A percentile compares a stretch with the other conserved stretches of the same genome.
Evolutionary conservation across 441 rosid genomes (phyloP).

Genomic region (Sinapis alba): DNA sequence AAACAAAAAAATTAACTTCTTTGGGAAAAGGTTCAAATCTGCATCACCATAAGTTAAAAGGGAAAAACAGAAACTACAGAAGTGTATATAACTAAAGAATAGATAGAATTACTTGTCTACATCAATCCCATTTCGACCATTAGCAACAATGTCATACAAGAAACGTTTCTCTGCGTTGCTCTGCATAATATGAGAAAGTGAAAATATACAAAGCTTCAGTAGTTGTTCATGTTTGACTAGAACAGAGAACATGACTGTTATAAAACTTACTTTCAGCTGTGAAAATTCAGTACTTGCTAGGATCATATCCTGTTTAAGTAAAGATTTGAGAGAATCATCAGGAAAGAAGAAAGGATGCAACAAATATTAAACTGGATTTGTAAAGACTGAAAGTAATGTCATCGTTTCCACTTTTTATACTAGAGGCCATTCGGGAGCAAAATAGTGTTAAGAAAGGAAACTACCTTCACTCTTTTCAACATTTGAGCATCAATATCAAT

Average conservation of each 20-base stretch:
- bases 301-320: conserved; percentile 68
- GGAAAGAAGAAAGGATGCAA: conserved; percentile 22
- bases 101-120: conserved; percentile 74
- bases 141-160: conserved; percentile 95
- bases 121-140: conserved; percentile 95
- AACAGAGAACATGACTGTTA: conserved; percentile 5
- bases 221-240: conserved; percentile 18
- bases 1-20: background rate
- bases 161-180: conserved; percentile 62
- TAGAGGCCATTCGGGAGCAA: conserved; percentile 15
- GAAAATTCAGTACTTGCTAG: conserved; percentile 61
- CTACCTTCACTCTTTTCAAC: conserved; percentile 78
- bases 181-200: conserved; percentile 41
- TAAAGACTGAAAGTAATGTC: background rate
- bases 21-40: background rate
- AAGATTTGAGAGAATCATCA: conserved; percentile 20
- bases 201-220: conserved; percentile 12
- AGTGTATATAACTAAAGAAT: conserved; percentile 14
- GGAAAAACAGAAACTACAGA: conserved; percentile 17
- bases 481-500: conserved; percentile 80
- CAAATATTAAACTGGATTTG: background rate
- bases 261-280: conserved; percentile 47
- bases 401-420: conserved; percentile 4
- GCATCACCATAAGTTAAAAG: background rate
- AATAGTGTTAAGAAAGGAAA: conserved; percentile 16